A percentile compares a stretch with the other conserved stretches of the same genome.
These are phyloP conservation scores for Colletotrichum spaethianum DNA, from an alignment of 2,329 filamentous ascomycete genomes.

Conservation along the genomic window DNA sequence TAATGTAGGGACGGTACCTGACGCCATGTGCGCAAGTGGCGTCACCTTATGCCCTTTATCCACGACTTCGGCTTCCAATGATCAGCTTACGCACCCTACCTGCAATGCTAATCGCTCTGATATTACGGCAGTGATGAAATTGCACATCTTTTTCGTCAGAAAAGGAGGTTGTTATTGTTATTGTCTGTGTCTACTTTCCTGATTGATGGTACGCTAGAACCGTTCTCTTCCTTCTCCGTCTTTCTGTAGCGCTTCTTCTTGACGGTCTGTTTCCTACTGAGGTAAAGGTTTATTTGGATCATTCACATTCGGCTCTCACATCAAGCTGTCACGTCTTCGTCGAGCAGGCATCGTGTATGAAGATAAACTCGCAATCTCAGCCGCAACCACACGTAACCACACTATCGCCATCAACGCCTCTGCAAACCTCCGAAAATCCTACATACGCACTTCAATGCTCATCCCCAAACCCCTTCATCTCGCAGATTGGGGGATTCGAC, in stretches of 20 bases:
- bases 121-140: not conserved
- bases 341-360: not conserved
- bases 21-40: not conserved
- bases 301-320: not conserved
- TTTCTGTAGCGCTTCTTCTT: not conserved
- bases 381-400: no score
- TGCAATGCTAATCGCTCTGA: not conserved
- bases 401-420: conserved; percentile 8
- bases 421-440: conserved; percentile 10
- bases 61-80: not conserved
- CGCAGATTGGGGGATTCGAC: not conserved
- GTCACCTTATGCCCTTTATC: not conserved
- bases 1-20: not conserved
- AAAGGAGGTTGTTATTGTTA: not conserved
- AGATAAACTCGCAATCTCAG: not conserved
- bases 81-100: not conserved
- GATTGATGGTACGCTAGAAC: not conserved
- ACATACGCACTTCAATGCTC: conserved; percentile 15
- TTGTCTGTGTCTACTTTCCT: not conserved
- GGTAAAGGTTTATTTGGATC: no score
- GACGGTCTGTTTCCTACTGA: not conserved
- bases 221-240: not conserved
- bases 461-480: not conserved
- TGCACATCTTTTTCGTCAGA: not conserved
- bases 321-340: not conserved